Base-by-base conservation (phyloP, 306 rosid species). In the Dryas drummondii region DNA sequence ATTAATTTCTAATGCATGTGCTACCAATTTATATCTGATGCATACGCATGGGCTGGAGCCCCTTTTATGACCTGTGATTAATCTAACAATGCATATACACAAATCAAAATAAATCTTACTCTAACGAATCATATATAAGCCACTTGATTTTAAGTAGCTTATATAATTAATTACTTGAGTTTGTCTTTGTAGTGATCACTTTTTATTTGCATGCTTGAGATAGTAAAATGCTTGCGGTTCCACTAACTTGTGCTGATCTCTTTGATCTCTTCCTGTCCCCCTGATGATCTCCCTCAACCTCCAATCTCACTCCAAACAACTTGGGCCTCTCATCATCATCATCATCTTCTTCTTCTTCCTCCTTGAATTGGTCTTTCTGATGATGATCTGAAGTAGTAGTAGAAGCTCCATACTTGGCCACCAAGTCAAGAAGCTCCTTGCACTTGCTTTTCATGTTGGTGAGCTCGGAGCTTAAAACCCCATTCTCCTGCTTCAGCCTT, bases 231-330 rank as follows among this genome's bases (percentile, higher is more conserved):
- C 74, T 84, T 83, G 88, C 84, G 11, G 70, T 86, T 75, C 83
- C 84, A 84, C 79, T 75, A 6, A 89, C 76, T 79, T 86, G 37
- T 32, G 37, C 87, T 68, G 82, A 63, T 56, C 88, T 87, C 80
- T 86, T 86, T 32, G 37, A 32, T 53, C 90, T 93, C 85, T 91
- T 91, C 53, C 80, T 74, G n/a, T 72, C 86, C 70, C 76, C 84
- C 53, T 88, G 37, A 32, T 32, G 37, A 32, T 32, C 90, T 57
- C 92, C 93, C 41, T 76, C 84, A 82, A 94, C 91, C 42, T 94
- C 96, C 44, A 94, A 62, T 58, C 88, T 90, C 54, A 94, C 98
- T 0, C 98, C 98, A 81, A 94, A 94, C 68, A 94, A 74, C 89
- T 84, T 87, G 66, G 94, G 94, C 80, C 86, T 87, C n/a, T 45